Conservation (phyloP, 805 yeast species). For the Sungouiella blattae region DNA sequence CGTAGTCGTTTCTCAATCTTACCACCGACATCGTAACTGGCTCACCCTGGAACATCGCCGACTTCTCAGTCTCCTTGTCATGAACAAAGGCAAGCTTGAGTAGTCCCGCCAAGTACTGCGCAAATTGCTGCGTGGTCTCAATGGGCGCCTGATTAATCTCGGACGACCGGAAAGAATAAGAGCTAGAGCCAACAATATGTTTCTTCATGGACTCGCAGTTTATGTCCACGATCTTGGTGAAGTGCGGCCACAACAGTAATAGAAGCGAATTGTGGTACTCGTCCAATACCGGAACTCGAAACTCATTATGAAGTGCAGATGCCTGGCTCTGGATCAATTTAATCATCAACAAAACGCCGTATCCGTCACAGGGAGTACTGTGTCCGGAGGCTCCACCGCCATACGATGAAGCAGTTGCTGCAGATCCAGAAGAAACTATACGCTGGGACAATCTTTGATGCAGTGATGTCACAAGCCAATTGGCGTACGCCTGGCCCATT, state of each 20-base stretch:
- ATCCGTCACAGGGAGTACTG: constrained; percentile 58
- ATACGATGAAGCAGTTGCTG: constrained; percentile 22
- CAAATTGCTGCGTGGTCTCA: constrained; percentile 73
- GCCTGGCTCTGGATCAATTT: constrained; percentile 65
- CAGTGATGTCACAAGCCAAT: constrained; percentile 43
- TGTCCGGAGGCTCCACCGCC: constrained; percentile 28
- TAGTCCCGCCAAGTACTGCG: constrained; percentile 67
- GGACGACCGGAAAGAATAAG: constrained; percentile 21
- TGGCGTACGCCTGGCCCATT: constrained; percentile 44
- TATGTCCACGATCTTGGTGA: constrained; percentile 70
- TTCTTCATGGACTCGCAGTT: constrained; percentile 72
- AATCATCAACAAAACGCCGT: constrained; percentile 74
- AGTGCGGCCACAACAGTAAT: constrained; percentile 80
- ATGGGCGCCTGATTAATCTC: constrained; percentile 34
- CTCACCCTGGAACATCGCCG: constrained; percentile 43
- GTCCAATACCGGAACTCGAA: constrained; percentile 64
- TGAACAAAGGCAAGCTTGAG: constrained; percentile 45
- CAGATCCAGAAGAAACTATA: no score
- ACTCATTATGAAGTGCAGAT: constrained; percentile 61
- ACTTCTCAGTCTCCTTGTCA: constrained; percentile 21
- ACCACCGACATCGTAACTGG: constrained; percentile 70
- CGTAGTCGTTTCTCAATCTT: constrained; percentile 76
- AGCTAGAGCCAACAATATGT: constrained; percentile 31
- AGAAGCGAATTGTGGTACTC: constrained; percentile 65
- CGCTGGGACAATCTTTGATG: constrained; percentile 22